Base-by-base conservation (phyloP, 2,329 filamentous ascomycete species). In the Paecilomyces fulvus region DNA sequence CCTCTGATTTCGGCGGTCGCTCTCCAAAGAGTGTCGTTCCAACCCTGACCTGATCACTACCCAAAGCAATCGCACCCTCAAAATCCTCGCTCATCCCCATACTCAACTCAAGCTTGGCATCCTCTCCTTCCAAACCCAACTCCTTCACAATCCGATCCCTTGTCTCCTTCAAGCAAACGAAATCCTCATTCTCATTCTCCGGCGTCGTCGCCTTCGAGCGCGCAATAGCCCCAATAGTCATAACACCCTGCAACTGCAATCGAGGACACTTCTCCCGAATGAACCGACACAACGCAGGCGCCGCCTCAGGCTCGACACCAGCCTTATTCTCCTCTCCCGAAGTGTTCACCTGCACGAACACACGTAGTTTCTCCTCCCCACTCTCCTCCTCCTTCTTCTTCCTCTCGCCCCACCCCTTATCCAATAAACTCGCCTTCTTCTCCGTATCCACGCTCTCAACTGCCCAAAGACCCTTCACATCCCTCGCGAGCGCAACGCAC, bases 81-180 rank as follows among this genome's bases (percentile, higher is more conserved):
- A 92, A 99, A 73, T 99, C 94, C 67, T 90, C 85, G 70, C 91
- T 96, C 94, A 99, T 99, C 6, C 92, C 92, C 92, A 99, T 99
- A 73, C 92, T 96, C 73, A 97, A 73, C 77, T 96, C 91, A 65
- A 96, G 70, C 59, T 80, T 79, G n/a, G 77, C 74, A 14, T 78
- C 68, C 2, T 60, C 62, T 3, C 61, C 70, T 14, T 77, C 69
- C 46, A 84, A 63, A 0, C 78, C 83, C 53, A 92, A 66, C 62
- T 85, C 86, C 66, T 75, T 67, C 2, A 80, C 82, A 1, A 96
- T 84, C 12, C 83, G 72, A 70, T 95, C 88, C 56, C 89, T 79
- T 69, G 88, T 86, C 66, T 87, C 80, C 53, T 77, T 78, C 67
- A 99, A 72, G 3, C 76, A 70, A 3, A 84, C 71, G 69, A 97